phyloP scores from a whole-genome alignment of 129 eudicot genomes.

The Apium graveolens region DNA sequence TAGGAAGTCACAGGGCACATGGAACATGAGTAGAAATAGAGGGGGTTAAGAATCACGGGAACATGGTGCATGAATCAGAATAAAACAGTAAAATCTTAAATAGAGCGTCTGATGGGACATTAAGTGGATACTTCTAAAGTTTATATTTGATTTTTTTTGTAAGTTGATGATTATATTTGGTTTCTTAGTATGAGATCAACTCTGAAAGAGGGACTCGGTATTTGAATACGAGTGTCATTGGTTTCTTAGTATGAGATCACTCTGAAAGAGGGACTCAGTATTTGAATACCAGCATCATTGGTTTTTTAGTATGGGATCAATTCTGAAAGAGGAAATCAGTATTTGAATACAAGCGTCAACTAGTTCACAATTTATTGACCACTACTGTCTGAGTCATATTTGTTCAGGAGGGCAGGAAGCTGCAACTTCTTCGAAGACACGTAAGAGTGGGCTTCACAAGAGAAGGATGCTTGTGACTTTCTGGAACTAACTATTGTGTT shows the following conservation, averaged over 20 bases:
- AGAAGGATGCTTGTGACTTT: background rate
- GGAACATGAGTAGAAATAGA: background rate
- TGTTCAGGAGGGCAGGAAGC: background rate
- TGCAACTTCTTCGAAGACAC: background rate
- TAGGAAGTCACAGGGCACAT: background rate
- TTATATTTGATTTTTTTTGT: too few species aligned
- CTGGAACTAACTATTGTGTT: background rate
- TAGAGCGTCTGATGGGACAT: background rate
- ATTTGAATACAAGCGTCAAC: too few species aligned
- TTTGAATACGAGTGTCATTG: background rate
- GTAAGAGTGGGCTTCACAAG: background rate
- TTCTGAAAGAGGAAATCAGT: too few species aligned
- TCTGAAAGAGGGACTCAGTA: too few species aligned
- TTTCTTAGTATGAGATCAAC: background rate
- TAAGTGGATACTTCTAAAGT: background rate
- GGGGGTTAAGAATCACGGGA: too few species aligned
- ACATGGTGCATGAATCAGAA: too few species aligned
- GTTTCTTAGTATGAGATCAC: too few species aligned
- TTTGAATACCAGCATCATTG: too few species aligned
- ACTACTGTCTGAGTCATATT: background rate
- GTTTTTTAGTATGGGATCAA: too few species aligned
- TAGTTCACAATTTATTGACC: background rate
- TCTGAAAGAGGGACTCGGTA: background rate
- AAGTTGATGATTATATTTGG: background rate
- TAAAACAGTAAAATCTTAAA: background rate